A percentile compares a stretch with the other conserved stretches of the same genome.
Conservation (phyloP, 1,284 basidiomycete species). For the Ganoderma multipileum region DNA sequence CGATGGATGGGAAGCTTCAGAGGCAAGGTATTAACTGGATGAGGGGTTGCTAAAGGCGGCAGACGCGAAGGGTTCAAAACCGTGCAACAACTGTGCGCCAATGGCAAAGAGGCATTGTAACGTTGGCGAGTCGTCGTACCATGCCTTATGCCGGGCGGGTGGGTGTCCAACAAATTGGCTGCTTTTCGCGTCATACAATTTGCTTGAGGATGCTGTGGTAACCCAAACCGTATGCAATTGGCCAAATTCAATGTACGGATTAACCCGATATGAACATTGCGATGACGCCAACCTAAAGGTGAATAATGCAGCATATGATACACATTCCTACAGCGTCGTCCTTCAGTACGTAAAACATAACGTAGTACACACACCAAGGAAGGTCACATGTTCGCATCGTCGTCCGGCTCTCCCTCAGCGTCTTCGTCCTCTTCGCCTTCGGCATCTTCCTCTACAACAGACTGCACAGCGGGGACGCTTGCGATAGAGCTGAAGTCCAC, state of each 20-base stretch:
- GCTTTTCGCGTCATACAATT: neutral
- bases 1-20: neutral
- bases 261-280: neutral
- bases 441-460: constrained; percentile 38
- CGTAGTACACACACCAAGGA: constrained; percentile 27
- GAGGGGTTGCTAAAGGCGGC: neutral
- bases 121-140: neutral
- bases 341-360: constrained; percentile 26
- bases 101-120: neutral
- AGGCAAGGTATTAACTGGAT: neutral
- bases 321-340: constrained; percentile 28
- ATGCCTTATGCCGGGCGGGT: neutral
- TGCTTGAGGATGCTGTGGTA: neutral
- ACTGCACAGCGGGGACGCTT: neutral
- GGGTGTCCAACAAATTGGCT: neutral
- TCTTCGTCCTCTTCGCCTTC: constrained; percentile 44
- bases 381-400: constrained; percentile 25
- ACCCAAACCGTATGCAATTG: neutral
- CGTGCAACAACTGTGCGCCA: neutral
- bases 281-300: constrained; percentile 1
- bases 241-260: neutral
- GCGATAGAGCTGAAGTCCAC: constrained; percentile 3
- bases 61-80: neutral
- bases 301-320: constrained; percentile 49
- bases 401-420: constrained; percentile 43